Conservation (phyloP, 2,329 filamentous ascomycete species). For the Fusarium virguliforme region DNA sequence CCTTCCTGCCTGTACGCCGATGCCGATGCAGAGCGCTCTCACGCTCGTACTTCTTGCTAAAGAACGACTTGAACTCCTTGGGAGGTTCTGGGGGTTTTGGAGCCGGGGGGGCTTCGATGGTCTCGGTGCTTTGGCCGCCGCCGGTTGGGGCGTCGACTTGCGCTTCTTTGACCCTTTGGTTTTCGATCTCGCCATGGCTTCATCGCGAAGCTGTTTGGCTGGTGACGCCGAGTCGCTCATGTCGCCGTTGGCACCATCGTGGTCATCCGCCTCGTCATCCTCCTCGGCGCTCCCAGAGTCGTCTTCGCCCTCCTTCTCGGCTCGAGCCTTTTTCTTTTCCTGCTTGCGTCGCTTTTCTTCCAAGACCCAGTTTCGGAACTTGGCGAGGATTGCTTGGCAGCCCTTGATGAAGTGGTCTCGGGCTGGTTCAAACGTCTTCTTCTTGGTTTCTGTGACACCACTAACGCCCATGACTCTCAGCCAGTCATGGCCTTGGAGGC, state of each 20-base stretch:
- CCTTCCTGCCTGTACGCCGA: conserved; percentile 78
- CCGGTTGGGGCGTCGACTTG: conserved; percentile 49
- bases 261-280: conserved; percentile 51
- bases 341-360: conserved; percentile 89
- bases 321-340: conserved; percentile 76
- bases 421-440: conserved; percentile 89
- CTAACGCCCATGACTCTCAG: conserved; percentile 91
- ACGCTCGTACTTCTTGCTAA: conserved; percentile 83
- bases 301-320: conserved; percentile 55
- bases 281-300: conserved; percentile 49
- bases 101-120: conserved; percentile 47
- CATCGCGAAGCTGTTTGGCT: conserved; percentile 82
- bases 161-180: conserved; percentile 56
- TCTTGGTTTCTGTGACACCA: conserved; percentile 86
- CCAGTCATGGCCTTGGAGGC: conserved; percentile 93
- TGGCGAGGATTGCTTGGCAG: conserved; percentile 85
- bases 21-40: conserved; percentile 83
- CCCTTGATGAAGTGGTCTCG: conserved; percentile 88
- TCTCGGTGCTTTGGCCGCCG: conserved; percentile 33
- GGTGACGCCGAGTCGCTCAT: conserved; percentile 62
- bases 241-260: conserved; percentile 71
- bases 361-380: conserved; percentile 89
- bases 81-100: conserved; percentile 58
- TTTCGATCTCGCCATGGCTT: conserved; percentile 72
- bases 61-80: conserved; percentile 89